These are phyloP conservation scores for Flaveria linearis DNA, from an alignment of 129 eudicot genomes.

Conservation along the genomic window DNA sequence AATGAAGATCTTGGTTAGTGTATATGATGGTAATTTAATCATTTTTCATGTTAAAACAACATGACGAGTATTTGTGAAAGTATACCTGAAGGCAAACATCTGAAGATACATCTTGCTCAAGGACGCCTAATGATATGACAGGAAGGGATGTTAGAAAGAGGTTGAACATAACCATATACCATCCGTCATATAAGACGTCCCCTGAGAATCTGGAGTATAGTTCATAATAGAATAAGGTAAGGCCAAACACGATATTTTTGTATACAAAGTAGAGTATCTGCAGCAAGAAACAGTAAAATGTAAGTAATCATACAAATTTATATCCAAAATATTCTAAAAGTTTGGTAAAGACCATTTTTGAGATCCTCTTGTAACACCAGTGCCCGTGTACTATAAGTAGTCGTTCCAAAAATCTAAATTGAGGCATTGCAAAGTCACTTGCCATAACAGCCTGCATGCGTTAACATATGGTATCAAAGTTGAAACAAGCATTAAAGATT, in stretches of 20 bases:
- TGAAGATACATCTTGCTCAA: constrained; percentile 62
- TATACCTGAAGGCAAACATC: constrained; percentile 55
- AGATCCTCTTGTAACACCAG: constrained; percentile 68
- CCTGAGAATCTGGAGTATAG: constrained; percentile 51
- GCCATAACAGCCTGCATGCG: constrained; percentile 59
- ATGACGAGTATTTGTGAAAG: not conserved
- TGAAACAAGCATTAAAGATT: not conserved
- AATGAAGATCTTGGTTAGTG: not conserved
- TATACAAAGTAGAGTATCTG: constrained; percentile 65
- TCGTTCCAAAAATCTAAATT: constrained; percentile 59
- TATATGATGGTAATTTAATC: not conserved
- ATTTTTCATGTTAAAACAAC: not conserved
- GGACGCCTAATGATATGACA: constrained; percentile 56
- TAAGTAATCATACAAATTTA: constrained; percentile 3
- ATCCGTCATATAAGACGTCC: constrained; percentile 48
- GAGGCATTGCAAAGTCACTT: constrained; percentile 59
- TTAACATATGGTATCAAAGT: constrained; percentile 17
- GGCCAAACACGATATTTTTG: constrained; percentile 60
- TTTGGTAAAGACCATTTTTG: constrained; percentile 42
- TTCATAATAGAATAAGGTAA: constrained; percentile 57
- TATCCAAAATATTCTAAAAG: not conserved
- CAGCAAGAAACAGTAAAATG: constrained; percentile 21
- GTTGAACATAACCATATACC: constrained; percentile 63
- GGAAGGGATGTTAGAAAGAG: constrained; percentile 59
- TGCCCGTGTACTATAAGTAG: constrained; percentile 59